Evolutionary conservation across 192 early-diverging fungal species (phyloP).

Genomic region (Irineochytrium annulatum): DNA sequence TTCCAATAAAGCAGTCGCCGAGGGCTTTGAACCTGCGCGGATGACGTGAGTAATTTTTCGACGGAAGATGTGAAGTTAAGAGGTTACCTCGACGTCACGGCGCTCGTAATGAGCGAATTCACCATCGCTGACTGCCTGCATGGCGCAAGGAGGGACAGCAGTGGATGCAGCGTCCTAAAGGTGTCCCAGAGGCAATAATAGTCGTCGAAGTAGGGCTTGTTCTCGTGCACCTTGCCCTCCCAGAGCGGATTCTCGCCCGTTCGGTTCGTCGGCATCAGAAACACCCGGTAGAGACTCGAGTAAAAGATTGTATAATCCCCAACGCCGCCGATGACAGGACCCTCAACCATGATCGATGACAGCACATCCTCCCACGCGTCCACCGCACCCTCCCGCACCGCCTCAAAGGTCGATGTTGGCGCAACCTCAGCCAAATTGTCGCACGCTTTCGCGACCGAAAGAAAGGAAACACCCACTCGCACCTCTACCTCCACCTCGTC

Average conservation of each 20-base stretch:
- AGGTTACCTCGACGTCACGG: too few relatives aligned
- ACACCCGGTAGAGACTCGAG: conserved; percentile 27
- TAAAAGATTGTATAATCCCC: conserved; percentile 5
- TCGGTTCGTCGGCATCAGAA: conserved; percentile 29
- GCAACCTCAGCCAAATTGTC: conserved; percentile 13
- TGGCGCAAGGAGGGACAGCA: conserved; percentile 12
- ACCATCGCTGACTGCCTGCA: neutral
- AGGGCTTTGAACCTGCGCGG: neutral
- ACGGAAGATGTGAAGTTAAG: too few relatives aligned
- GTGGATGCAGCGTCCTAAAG: conserved; percentile 13
- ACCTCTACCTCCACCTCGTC: neutral
- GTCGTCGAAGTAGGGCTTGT: conserved; percentile 27
- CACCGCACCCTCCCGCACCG: neutral
- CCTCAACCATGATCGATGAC: neutral
- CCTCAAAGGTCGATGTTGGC: neutral
- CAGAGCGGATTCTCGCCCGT: conserved; percentile 32
- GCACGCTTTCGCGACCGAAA: conserved; percentile 23
- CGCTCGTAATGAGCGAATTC: conserved; percentile 10
- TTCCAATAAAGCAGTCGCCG: neutral
- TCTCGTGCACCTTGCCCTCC: conserved; percentile 1
- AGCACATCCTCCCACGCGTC: neutral
- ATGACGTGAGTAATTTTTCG: too few relatives aligned
- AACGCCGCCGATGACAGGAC: neutral
- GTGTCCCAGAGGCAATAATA: conserved; percentile 22
- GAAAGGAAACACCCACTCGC: conserved; percentile 25